Evolutionary conservation across 495 filamentous ascomycete species (phyloP), one percentile per base, ranked within the genome.

Genomic region (Podospora anserina): DNA sequence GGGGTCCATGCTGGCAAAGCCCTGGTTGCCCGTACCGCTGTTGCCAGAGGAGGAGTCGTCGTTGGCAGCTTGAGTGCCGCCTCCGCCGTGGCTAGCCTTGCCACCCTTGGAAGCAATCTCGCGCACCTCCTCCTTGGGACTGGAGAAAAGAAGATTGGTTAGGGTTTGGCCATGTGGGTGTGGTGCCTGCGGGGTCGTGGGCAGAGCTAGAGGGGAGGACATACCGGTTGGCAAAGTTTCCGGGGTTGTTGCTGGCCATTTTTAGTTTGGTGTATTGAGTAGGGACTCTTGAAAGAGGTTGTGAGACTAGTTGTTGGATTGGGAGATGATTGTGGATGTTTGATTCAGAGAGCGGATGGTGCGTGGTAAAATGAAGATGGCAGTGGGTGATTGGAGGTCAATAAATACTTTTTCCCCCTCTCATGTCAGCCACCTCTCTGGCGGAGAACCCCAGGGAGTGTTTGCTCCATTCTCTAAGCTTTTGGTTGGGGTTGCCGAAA

Each of bases 201-300:
- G 18, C 16, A 26, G 0, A 64, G 20, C 9, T 57, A 57, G 15
- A 13, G 54, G 26, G 55, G 49, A 34, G 18, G 54, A 65, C 73
- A 9, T 73, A 75, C 68, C 84, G 83, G 77, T 89, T 88, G 78
- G 85, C 83, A 77, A 89, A 89, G 76, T 89, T 88, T n/a, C 82
- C 82, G 55, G 86, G 85, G 70, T 89, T 90, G 30, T 76, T 78
- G 71, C 86, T 82, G 56, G 61, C 73, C 19, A 61, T 65, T 16
- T 64, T 55, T 58, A 9, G 5, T 30, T n/a, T 61, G 5, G 15
- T 32, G 20, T n/a, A 65, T 19, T 19, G 55, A 20, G n/a, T n/a
- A 65, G 26, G 16, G 13, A 39, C 4, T 9, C n/a, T 44, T 55
- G 15, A 18, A 26, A 7, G 20, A 49, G 27, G 26, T 57, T 57